phyloP scores from a whole-genome alignment of 2,329 filamentous ascomycete species.

The Pestalotiopsis sp. region DNA sequence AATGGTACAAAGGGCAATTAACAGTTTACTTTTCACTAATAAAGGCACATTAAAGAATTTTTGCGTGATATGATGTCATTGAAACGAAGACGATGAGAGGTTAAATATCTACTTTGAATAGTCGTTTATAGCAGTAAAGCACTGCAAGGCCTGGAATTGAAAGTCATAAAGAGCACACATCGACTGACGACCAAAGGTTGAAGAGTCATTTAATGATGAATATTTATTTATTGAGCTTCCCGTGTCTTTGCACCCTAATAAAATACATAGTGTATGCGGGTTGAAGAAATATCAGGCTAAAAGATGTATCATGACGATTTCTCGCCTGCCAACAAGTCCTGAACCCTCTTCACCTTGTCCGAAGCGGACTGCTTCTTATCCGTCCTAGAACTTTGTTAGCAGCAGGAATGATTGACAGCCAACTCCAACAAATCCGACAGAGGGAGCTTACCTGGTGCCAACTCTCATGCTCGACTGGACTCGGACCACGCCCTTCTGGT shows the following conservation, averaged over 20 bases:
- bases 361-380: conserved; percentile 83
- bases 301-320: not conserved
- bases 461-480: conserved; percentile 90
- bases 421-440: conserved; percentile 5
- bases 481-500: conserved; percentile 74
- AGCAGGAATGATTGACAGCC: not conserved
- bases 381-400: conserved; percentile 53
- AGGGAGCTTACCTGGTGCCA: conserved; percentile 68
- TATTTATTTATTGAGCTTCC: not conserved
- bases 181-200: too few species aligned
- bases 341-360: conserved; percentile 73
- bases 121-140: too few species aligned
- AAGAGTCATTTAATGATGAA: not conserved
- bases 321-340: conserved; percentile 47
- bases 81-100: too few species aligned
- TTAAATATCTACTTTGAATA: too few species aligned
- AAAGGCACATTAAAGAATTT: too few species aligned
- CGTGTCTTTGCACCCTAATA: not conserved
- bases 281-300: not conserved
- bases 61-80: too few species aligned
- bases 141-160: too few species aligned
- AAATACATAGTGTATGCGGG: not conserved
- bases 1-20: too few species aligned
- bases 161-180: too few species aligned
- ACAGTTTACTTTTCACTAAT: too few species aligned